A percentile compares a stretch with the other conserved stretches of the same genome.
Conservation (phyloP, 2,329 filamentous ascomycete species). For the Aspergillus persii region DNA sequence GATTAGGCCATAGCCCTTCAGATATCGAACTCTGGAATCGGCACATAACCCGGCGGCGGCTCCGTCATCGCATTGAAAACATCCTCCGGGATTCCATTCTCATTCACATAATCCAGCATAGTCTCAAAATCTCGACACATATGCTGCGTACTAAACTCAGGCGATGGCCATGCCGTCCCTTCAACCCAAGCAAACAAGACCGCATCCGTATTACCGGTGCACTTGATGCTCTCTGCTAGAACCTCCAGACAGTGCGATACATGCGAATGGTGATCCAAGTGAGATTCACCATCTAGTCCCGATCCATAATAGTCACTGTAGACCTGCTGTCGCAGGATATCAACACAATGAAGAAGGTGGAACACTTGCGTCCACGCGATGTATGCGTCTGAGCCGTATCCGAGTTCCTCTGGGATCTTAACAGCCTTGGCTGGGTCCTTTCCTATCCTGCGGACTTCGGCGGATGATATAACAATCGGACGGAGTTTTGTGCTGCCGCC, state of each 20-base stretch:
- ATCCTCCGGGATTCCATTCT: background rate
- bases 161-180: background rate
- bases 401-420: background rate
- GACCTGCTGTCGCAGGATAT: conserved; percentile 4
- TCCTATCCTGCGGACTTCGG: too few relatives aligned
- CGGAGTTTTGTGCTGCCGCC: too few relatives aligned
- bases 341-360: conserved; percentile 3
- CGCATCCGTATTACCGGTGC: background rate
- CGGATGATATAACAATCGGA: too few relatives aligned
- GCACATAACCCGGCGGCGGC: background rate
- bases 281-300: background rate
- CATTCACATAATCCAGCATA: background rate
- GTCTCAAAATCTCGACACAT: conserved; percentile 6
- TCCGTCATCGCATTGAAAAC: conserved; percentile 2
- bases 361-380: conserved; percentile 3
- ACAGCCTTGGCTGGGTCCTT: background rate
- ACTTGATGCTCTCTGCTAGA: conserved; percentile 1
- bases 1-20: background rate
- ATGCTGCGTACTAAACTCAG: conserved; percentile 3
- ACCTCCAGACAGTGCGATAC: conserved; percentile 2
- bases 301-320: conserved; percentile 4
- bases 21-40: background rate
- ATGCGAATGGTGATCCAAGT: background rate
- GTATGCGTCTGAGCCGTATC: conserved; percentile 2
- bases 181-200: conserved; percentile 4